A percentile compares a stretch with the other conserved stretches of the same genome.
phyloP scores from a whole-genome alignment of 352 stramenopile species.

The Globisporangium okanoganense region DNA sequence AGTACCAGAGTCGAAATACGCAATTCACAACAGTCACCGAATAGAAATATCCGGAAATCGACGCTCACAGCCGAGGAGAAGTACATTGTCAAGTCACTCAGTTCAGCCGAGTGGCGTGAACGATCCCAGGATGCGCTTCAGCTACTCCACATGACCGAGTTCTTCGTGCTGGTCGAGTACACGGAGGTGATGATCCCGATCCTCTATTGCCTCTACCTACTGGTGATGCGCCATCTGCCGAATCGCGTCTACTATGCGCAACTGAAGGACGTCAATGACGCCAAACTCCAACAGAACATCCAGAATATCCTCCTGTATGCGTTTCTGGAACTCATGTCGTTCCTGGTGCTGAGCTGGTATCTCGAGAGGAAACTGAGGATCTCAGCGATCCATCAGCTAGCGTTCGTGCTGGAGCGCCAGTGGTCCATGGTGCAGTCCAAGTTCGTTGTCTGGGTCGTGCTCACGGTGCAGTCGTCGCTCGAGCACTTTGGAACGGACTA shows the following conservation, averaged over 20 bases:
- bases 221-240: constrained; percentile 2
- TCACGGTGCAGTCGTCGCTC: constrained; percentile 5
- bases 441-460: constrained; percentile 22
- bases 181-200: constrained; percentile 16
- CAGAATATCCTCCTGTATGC: constrained; percentile 22
- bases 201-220: constrained; percentile 10
- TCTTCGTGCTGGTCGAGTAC: constrained; percentile 15
- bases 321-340: constrained; percentile 28
- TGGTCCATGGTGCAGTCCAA: constrained; percentile 22
- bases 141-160: constrained; percentile 13
- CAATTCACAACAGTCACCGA: background rate
- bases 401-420: constrained; percentile 26
- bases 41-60: background rate
- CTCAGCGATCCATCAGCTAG: constrained; percentile 12
- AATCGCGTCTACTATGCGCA: constrained; percentile 7
- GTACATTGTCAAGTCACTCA: background rate
- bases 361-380: constrained; percentile 18
- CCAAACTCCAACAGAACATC: background rate
- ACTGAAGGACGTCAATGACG: background rate
- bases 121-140: constrained; percentile 1
- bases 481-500: constrained; percentile 16
- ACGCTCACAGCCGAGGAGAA: background rate
- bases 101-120: background rate
- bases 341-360: constrained; percentile 22
- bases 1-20: background rate